Evolutionary conservation across 2,329 filamentous ascomycete species (phyloP).

Genomic region (Pseudogymnoascus sp.): DNA sequence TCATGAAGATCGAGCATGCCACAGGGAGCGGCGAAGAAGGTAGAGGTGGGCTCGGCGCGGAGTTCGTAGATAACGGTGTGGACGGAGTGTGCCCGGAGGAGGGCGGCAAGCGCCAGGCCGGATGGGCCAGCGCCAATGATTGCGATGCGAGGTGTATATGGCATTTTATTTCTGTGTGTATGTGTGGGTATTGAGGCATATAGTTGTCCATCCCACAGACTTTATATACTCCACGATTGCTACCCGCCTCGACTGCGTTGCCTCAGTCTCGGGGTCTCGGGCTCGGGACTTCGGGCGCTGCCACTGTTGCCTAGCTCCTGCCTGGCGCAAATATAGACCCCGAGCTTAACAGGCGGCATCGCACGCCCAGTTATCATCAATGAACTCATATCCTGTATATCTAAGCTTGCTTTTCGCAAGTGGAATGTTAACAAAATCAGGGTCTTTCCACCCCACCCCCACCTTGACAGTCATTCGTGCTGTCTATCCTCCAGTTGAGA

Average conservation of each 20-base stretch:
- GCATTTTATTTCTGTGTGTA: background rate
- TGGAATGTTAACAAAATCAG: too few relatives aligned
- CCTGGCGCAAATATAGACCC: constrained; percentile 33
- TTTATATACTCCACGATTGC: background rate
- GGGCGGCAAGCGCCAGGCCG: constrained; percentile 41
- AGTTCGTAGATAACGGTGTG: constrained; percentile 33
- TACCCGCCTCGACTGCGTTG: background rate
- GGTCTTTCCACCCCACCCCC: too few relatives aligned
- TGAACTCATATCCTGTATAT: too few relatives aligned
- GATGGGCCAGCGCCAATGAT: constrained; percentile 41
- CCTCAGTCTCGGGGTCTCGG: background rate
- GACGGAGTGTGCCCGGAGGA: constrained; percentile 36
- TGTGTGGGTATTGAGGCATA: background rate
- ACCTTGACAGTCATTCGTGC: too few relatives aligned
- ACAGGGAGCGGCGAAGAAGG: constrained; percentile 25
- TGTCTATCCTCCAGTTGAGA: too few relatives aligned
- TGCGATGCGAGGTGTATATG: constrained; percentile 29
- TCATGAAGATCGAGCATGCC: constrained; percentile 46
- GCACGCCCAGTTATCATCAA: background rate
- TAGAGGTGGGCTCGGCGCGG: constrained; percentile 24
- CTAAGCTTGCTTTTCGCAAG: too few relatives aligned
- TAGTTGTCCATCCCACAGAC: background rate
- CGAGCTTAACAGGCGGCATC: background rate
- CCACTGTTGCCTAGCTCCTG: constrained; percentile 28
- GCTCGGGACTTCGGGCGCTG: background rate